Evolutionary conservation across 1,284 basidiomycete genomes (phyloP).

Genomic region (Termitomyces sp.): DNA sequence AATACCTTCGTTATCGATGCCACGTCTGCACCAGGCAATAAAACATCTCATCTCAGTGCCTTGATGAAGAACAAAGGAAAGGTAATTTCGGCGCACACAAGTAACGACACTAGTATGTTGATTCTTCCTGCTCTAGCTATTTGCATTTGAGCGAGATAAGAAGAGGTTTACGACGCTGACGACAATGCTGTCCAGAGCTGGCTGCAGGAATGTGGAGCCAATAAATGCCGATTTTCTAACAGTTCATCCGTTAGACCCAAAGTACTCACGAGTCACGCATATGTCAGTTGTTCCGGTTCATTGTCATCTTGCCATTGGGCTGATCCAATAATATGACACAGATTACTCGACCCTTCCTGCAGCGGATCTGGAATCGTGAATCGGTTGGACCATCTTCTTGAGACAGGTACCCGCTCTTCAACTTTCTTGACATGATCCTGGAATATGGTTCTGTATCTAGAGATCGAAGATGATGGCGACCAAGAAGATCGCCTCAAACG

Average conservation of each 20-base stretch:
- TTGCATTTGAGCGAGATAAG: conserved; percentile 83
- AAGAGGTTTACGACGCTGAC: conserved; percentile 77
- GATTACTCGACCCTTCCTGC: conserved; percentile 89
- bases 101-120: neutral
- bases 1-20: conserved; percentile 79
- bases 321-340: conserved; percentile 25
- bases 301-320: neutral
- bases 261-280: conserved; percentile 69
- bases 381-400: conserved; percentile 79
- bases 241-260: conserved; percentile 57
- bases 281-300: conserved; percentile 52
- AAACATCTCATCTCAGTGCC: conserved; percentile 91
- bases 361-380: conserved; percentile 92
- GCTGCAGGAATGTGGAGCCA: conserved; percentile 73
- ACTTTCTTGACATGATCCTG: conserved; percentile 1
- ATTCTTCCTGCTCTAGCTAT: conserved; percentile 45
- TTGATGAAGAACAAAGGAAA: conserved; percentile 80
- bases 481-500: conserved; percentile 72
- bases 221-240: conserved; percentile 78
- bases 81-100: conserved; percentile 33
- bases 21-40: conserved; percentile 97
- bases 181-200: conserved; percentile 77
- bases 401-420: conserved; percentile 43
- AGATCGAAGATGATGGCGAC: conserved; percentile 46
- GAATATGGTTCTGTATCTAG: conserved; percentile 16